Percentiles rank a stretch among this genome's conserved stretches.
phyloP scores from a whole-genome alignment of 108 stramenopile genomes.

The Cyclotella baltica region DNA sequence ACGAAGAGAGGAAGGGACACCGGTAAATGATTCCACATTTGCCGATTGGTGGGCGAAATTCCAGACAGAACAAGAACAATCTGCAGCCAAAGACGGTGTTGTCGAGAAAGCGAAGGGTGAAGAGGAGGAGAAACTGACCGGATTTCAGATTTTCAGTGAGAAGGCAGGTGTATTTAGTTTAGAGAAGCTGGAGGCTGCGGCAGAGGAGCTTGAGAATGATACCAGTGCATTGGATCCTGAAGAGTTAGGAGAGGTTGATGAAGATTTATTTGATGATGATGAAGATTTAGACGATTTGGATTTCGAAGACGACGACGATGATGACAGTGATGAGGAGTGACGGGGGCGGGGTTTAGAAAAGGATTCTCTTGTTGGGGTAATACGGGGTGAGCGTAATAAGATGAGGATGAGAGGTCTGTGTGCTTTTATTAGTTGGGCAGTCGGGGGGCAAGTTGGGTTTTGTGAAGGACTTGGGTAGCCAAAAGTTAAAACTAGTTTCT shows the following conservation, averaged over 20 bases:
- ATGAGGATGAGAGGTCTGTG: too few relatives aligned
- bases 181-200: constrained; percentile 85
- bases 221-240: constrained; percentile 67
- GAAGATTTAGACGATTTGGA: constrained; percentile 88
- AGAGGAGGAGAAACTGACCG: constrained; percentile 67
- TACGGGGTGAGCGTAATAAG: too few relatives aligned
- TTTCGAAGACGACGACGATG: constrained; percentile 69
- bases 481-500: too few relatives aligned
- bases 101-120: constrained; percentile 29
- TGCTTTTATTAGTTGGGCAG: too few relatives aligned
- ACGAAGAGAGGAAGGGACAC: constrained; percentile 88
- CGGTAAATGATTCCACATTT: constrained; percentile 78
- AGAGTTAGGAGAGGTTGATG: constrained; percentile 62
- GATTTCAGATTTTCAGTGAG: constrained; percentile 75
- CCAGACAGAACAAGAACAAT: constrained; percentile 63
- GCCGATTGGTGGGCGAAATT: constrained; percentile 73
- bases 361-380: too few relatives aligned
- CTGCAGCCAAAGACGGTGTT: constrained; percentile 5
- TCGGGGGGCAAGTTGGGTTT: too few relatives aligned
- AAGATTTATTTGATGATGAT: constrained; percentile 81
- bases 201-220: constrained; percentile 73
- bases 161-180: constrained; percentile 73
- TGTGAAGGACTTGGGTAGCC: too few relatives aligned
- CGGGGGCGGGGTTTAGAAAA: too few relatives aligned
- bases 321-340: constrained; percentile 69